Evolutionary conservation across 2,329 filamentous ascomycete genomes (phyloP), one percentile per base, ranked within the genome.

Genomic region (Pyrenochaeta sp.): DNA sequence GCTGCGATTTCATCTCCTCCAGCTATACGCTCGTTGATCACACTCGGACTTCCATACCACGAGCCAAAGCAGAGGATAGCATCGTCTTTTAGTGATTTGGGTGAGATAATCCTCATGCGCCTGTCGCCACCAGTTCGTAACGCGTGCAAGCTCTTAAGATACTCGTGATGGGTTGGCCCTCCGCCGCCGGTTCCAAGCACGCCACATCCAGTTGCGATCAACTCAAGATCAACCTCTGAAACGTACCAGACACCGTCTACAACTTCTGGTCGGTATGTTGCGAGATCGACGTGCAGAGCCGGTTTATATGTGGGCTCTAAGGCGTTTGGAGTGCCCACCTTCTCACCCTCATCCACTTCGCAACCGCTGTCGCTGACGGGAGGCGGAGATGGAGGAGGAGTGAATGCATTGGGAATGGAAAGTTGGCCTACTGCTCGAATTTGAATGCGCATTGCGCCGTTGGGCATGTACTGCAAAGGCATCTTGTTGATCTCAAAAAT

Each of bases 131-230:
- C 5, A 14, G n/a, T 41, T 14, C 36, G 18, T 10, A 39, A 17
- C 7, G 20, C 15, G n/a, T 40, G 45, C 11, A 49, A 27, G 23
- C 45, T 29, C 18, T 45, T 45, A 10, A 49, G 33, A 20, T 31
- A 49, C 15, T 49, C 33, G 15, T 49, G 45, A 18, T 49, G 36
- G 6, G 45, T 39, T 12, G 35, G 21, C 4, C 85, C 85, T 17
- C 85, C 85, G 5, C 85, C 85, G 17, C 85, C 86, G 0, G 84
- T 86, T 1, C 84, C 85, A 0, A 88, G 77, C 45, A 88, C 83
- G 56, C 86, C 86, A 64, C 84, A 86, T 1, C 86, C 85, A 7
- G 78, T 82, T 0, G 82, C 73, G 30, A 88, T 82, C 75, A 82
- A 87, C 27, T 75, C 69, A 3, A 87, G 74, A 64, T 88, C 86